Evolutionary conservation across 2,329 filamentous ascomycete genomes (phyloP).

Genomic region (Tolypocladium nubicola): DNA sequence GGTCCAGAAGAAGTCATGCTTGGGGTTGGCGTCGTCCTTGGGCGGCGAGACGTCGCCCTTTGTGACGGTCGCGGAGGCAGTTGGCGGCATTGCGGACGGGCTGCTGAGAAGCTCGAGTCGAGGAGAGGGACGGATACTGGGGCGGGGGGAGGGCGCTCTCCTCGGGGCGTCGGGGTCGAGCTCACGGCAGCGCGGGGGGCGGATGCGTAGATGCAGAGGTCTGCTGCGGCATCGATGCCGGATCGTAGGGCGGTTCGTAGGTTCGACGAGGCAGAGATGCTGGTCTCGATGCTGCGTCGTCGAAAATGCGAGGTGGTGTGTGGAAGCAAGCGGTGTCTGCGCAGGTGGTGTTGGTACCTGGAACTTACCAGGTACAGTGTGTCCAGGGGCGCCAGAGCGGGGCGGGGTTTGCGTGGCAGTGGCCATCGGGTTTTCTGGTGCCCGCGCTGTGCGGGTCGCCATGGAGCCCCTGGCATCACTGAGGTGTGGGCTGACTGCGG

Average conservation of each 20-base stretch:
- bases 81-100: slow-evolving; percentile 12
- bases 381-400: background rate
- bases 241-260: background rate
- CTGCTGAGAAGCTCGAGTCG: background rate
- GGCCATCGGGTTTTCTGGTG: background rate
- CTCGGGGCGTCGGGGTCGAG: background rate
- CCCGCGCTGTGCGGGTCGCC: background rate
- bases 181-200: background rate
- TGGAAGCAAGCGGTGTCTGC: background rate
- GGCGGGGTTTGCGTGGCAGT: background rate
- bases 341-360: background rate
- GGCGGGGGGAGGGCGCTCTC: background rate
- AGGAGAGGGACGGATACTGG: background rate
- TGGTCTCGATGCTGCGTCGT: background rate
- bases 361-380: background rate
- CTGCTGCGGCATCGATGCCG: background rate
- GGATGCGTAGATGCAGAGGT: background rate
- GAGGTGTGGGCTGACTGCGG: background rate
- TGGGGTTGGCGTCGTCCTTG: slow-evolving; percentile 10
- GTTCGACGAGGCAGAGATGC: background rate
- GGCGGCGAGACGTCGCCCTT: slow-evolving; percentile 11
- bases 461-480: background rate
- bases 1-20: slow-evolving; percentile 81
- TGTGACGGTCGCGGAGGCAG: slow-evolving; percentile 22
- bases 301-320: background rate